Percentiles rank a stretch among this genome's conserved stretches.
phyloP scores from a whole-genome alignment of 2,329 filamentous ascomycete genomes.

The Polytolypa hystricis region DNA sequence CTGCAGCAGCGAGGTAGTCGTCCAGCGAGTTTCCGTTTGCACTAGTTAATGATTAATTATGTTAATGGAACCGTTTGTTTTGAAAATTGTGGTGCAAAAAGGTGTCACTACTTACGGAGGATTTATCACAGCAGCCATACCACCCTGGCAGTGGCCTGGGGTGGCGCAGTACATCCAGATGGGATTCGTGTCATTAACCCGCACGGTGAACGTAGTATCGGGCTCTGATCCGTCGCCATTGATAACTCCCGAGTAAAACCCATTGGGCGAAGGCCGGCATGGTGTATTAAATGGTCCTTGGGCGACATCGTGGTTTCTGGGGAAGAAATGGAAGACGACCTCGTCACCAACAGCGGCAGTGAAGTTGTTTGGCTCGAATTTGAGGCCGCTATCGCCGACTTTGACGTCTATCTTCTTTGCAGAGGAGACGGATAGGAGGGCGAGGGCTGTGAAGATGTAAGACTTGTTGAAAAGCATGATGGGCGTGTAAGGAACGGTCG shows the following conservation, averaged over 20 bases:
- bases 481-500: too few relatives aligned
- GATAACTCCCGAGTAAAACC: slow-evolving; percentile 11
- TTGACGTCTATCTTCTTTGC: slow-evolving; percentile 8
- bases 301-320: slow-evolving; percentile 10
- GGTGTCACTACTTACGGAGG: slow-evolving; percentile 24
- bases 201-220: slow-evolving; percentile 32
- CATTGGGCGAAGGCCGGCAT: slow-evolving; percentile 5
- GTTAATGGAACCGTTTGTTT: too few relatives aligned
- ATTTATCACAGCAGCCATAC: slow-evolving; percentile 44
- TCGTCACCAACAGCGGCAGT: slow-evolving; percentile 8
- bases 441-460: slow-evolving; percentile 1
- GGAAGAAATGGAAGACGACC: slow-evolving; percentile 10
- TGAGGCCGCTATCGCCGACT: slow-evolving; percentile 9
- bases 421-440: slow-evolving; percentile 3
- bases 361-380: slow-evolving; percentile 8
- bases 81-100: too few relatives aligned
- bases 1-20: slow-evolving; percentile 11
- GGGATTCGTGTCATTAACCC: slow-evolving; percentile 33
- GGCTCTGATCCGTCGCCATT: slow-evolving; percentile 6
- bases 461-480: too few relatives aligned
- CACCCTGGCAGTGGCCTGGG: slow-evolving; percentile 38
- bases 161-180: slow-evolving; percentile 44
- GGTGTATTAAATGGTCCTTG: slow-evolving; percentile 9
- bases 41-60: too few relatives aligned
- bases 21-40: slow-evolving; percentile 12